A percentile compares a stretch with the other conserved stretches of the same genome.
These are phyloP conservation scores for Plasmodium coatneyi DNA, from an alignment of 169 alveolate species.

Conservation along the genomic window DNA sequence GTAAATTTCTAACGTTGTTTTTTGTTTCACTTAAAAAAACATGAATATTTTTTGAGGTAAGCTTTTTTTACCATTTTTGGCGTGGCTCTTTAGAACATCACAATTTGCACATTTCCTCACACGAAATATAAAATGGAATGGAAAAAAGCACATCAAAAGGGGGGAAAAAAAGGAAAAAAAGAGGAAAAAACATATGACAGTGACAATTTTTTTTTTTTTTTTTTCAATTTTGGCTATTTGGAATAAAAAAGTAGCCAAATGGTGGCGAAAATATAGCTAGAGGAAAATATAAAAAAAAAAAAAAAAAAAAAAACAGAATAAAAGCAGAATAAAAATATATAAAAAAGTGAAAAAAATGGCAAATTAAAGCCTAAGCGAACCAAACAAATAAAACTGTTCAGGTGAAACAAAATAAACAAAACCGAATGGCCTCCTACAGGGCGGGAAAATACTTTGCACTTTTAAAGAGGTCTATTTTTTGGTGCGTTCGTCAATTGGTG, in stretches of 20 bases:
- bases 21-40: conserved; percentile 15
- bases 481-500: neutral
- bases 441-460: neutral
- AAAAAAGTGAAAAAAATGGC: neutral
- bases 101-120: conserved; percentile 64
- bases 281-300: neutral
- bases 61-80: neutral
- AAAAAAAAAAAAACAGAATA: neutral
- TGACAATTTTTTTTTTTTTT: conserved; percentile 19
- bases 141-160: conserved; percentile 20
- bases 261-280: conserved; percentile 2
- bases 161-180: conserved; percentile 13
- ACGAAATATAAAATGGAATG: neutral
- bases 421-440: neutral
- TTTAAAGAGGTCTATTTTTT: conserved; percentile 24
- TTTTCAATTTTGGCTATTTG: conserved; percentile 22
- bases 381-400: neutral
- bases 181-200: conserved; percentile 27
- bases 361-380: neutral
- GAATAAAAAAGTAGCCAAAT: conserved; percentile 11
- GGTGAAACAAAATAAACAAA: neutral
- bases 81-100: neutral
- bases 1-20: conserved; percentile 1
- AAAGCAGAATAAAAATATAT: too few species aligned
- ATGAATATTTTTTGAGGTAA: neutral